Evolutionary conservation across 2,329 filamentous ascomycete species (phyloP), one percentile per base, ranked within the genome.

Genomic region (Pyrenochaeta sp.): DNA sequence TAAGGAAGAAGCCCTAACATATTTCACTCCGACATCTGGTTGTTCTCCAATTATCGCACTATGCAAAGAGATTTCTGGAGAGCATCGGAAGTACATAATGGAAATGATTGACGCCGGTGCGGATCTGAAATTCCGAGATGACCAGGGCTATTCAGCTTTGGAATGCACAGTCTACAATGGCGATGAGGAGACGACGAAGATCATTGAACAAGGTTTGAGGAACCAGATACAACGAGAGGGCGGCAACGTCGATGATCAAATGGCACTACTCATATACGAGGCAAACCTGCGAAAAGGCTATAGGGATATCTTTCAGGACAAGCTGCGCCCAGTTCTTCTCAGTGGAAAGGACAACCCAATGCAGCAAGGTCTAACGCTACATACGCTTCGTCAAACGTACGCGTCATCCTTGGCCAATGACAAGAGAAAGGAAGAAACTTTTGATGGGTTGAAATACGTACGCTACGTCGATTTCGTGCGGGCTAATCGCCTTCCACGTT

Each of bases 61-160:
- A 13, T 70, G 63, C 53, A 74, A 69, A 40, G 73, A 74, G 41
- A 69, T 69, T 1, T 73, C 66, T 0, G 46, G 51, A 1, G 72
- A 75, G 50, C 60, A 74, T 39, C 52, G 61, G 1, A 39, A 51
- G 1, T 73, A 74, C 40, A 46, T 74, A 3, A 37, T 37, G 6
- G 61, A 69, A 23, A 44, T 75, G 19, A 49, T 73, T 1, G 54
- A 66, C 7, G 58, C 58, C 1, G 67, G 70, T 1, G 70, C 60
- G 6, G 60, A 73, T 34, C 28, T 74, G 43, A 51, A 60, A 14
- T 44, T 61, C 3, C 38, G 54, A 2, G 72, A 75, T 29, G 55
- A 65, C 6, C 48, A 69, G 4, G 71, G 69, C 4, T 74, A 74
- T 39, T 65, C 54, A 6, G 72, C 71, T 0, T 46, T 74, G 3